These are phyloP conservation scores for Penicillium sp. DNA, from an alignment of 2,329 filamentous ascomycete genomes.

Conservation along the genomic window DNA sequence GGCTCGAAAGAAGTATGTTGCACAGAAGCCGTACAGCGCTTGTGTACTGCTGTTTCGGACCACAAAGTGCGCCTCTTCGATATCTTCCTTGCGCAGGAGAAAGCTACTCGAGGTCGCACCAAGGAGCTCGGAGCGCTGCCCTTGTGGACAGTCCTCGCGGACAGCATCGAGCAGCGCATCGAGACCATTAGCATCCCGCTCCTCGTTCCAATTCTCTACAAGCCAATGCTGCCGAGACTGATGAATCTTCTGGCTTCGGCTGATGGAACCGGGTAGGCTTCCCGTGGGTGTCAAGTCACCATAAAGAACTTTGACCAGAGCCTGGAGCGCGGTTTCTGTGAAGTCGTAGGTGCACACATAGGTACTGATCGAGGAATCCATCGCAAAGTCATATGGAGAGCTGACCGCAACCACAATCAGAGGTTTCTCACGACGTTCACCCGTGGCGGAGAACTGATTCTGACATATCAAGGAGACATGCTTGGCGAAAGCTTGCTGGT, in stretches of 20 bases:
- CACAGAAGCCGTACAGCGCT: slow-evolving; percentile 87
- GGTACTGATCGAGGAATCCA: slow-evolving; percentile 86
- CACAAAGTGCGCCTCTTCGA: slow-evolving; percentile 85
- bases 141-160: slow-evolving; percentile 63
- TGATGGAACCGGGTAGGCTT: slow-evolving; percentile 69
- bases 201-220: slow-evolving; percentile 82
- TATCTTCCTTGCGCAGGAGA: slow-evolving; percentile 68
- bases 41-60: slow-evolving; percentile 92
- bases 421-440: slow-evolving; percentile 68
- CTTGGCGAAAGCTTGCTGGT: slow-evolving; percentile 93
- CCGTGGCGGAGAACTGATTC: slow-evolving; percentile 43
- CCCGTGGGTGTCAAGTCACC: slow-evolving; percentile 68
- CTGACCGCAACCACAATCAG: slow-evolving; percentile 90
- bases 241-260: slow-evolving; percentile 82
- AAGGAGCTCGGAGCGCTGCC: slow-evolving; percentile 69
- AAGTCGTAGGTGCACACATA: slow-evolving; percentile 97
- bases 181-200: slow-evolving; percentile 73
- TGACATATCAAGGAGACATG: slow-evolving; percentile 92
- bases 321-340: slow-evolving; percentile 86
- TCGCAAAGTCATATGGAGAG: slow-evolving; percentile 94
- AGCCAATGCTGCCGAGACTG: slow-evolving; percentile 96
- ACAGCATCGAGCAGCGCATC: slow-evolving; percentile 74
- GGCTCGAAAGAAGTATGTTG: slow-evolving; percentile 78
- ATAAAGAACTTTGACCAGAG: slow-evolving; percentile 80
- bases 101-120: slow-evolving; percentile 75